These are phyloP conservation scores for Pleurotus djamor DNA, from an alignment of 768 basidiomycete genomes.

Conservation along the genomic window DNA sequence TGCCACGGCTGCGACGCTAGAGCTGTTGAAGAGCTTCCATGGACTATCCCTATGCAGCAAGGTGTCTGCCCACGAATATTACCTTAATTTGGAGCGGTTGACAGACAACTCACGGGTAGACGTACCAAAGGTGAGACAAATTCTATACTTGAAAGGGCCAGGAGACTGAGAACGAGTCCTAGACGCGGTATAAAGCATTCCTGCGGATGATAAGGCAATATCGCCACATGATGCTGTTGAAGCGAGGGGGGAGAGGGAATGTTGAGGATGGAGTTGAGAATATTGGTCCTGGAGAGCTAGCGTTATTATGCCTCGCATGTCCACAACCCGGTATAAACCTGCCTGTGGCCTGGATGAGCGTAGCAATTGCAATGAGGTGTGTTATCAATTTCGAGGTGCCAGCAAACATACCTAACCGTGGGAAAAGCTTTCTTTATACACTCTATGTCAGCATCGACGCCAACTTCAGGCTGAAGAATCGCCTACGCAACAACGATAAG, in stretches of 20 bases:
- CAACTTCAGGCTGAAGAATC: slow-evolving; percentile 22
- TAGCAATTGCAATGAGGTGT: background rate
- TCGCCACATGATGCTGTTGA: too few relatives aligned
- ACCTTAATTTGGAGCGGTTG: too few relatives aligned
- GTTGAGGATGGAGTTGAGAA: slow-evolving; percentile 15
- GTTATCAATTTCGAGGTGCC: background rate
- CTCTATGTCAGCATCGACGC: slow-evolving; percentile 21
- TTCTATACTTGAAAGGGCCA: too few relatives aligned
- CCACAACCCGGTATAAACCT: slow-evolving; percentile 24
- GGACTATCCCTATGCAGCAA: slow-evolving; percentile 23
- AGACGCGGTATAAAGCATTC: too few relatives aligned
- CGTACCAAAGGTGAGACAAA: too few relatives aligned
- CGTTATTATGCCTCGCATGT: slow-evolving; percentile 23
- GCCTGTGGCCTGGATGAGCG: slow-evolving; percentile 16
- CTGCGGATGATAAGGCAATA: too few relatives aligned
- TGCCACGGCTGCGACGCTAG: slow-evolving; percentile 21
- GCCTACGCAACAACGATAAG: slow-evolving; percentile 13
- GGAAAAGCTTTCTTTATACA: slow-evolving; percentile 8
- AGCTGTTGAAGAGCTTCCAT: slow-evolving; percentile 18
- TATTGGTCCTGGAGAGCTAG: slow-evolving; percentile 23
- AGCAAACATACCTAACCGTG: background rate
- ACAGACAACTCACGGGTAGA: too few relatives aligned
- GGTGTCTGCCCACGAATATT: slow-evolving; percentile 16
- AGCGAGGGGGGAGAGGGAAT: slow-evolving; percentile 5
- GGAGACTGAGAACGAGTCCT: too few relatives aligned